phyloP scores from a whole-genome alignment of 1,139 yeast genomes.

The Blastobotrys capitulatus region DNA sequence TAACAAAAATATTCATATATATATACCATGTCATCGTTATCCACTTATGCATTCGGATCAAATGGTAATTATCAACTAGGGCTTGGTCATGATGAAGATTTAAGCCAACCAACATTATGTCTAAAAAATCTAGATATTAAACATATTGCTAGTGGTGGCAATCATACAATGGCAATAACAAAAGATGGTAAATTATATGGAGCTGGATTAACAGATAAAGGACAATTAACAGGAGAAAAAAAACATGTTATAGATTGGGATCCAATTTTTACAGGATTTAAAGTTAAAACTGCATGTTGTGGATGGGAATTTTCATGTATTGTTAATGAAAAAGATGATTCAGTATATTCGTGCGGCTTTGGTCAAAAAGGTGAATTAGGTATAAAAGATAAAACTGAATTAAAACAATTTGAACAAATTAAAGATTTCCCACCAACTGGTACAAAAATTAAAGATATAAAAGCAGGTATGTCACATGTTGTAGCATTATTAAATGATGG shows the following conservation, averaged over 20 bases:
- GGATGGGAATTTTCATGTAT: conserved; percentile 79
- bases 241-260: conserved; percentile 11
- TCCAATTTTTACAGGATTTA: conserved; percentile 11
- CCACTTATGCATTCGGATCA: conserved; percentile 53
- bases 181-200: conserved; percentile 49
- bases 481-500: conserved; percentile 43
- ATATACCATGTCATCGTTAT: background rate
- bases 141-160: conserved; percentile 63
- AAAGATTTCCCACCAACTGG: conserved; percentile 20
- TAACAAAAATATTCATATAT: too few species aligned
- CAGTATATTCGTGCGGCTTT: conserved; percentile 50
- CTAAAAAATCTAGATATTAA: conserved; percentile 18
- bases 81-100: conserved; percentile 51
- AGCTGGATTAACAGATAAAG: conserved; percentile 53
- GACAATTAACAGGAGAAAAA: conserved; percentile 45
- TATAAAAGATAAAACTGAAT: conserved; percentile 33
- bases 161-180: conserved; percentile 65
- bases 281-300: conserved; percentile 36
- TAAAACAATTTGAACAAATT: conserved; percentile 9
- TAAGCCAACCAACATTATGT: conserved; percentile 29
- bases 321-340: conserved; percentile 36
- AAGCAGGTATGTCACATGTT: conserved; percentile 54
- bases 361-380: conserved; percentile 81
- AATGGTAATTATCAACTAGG: conserved; percentile 82
- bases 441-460: conserved; percentile 29